phyloP scores from a whole-genome alignment of 2,329 filamentous ascomycete genomes.

The Cadophora gregata region DNA sequence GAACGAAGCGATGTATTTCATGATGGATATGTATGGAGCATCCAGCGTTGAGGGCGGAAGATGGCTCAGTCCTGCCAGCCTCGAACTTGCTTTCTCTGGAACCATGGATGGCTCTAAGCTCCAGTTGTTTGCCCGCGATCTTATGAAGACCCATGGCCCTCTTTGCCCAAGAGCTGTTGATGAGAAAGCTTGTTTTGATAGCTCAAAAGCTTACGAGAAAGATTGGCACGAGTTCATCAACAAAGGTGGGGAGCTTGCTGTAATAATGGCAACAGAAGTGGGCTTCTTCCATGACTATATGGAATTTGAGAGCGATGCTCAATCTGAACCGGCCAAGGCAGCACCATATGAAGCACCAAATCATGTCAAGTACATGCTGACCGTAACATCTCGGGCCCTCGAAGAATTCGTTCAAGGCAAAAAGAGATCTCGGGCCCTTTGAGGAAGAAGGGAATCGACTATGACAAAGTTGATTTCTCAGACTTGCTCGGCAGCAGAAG shows the following conservation, averaged over 20 bases:
- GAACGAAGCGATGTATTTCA: constrained; percentile 12
- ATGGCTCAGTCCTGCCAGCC: neutral
- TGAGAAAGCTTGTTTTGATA: neutral
- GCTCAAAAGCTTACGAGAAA: neutral
- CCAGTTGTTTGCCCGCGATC: neutral
- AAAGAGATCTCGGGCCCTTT: too few species aligned
- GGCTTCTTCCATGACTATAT: neutral
- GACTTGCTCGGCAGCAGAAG: too few species aligned
- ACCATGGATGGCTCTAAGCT: neutral
- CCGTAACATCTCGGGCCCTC: too few species aligned
- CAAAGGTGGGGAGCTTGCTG: constrained; percentile 1
- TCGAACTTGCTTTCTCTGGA: neutral
- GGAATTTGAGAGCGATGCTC: too few species aligned
- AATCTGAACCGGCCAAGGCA: too few species aligned
- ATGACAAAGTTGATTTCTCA: too few species aligned
- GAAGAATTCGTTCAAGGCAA: too few species aligned
- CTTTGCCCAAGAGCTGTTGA: neutral
- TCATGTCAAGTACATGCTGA: too few species aligned
- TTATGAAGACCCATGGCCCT: neutral
- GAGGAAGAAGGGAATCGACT: too few species aligned
- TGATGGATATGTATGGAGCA: neutral
- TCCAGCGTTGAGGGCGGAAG: neutral
- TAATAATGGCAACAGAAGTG: neutral
- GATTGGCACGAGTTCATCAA: constrained; percentile 9
- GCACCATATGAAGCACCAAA: too few species aligned